A percentile compares a stretch with the other conserved stretches of the same genome.
These are phyloP conservation scores for Fusarium drepaniforme DNA, from an alignment of 2,329 filamentous ascomycete genomes.

Conservation along the genomic window DNA sequence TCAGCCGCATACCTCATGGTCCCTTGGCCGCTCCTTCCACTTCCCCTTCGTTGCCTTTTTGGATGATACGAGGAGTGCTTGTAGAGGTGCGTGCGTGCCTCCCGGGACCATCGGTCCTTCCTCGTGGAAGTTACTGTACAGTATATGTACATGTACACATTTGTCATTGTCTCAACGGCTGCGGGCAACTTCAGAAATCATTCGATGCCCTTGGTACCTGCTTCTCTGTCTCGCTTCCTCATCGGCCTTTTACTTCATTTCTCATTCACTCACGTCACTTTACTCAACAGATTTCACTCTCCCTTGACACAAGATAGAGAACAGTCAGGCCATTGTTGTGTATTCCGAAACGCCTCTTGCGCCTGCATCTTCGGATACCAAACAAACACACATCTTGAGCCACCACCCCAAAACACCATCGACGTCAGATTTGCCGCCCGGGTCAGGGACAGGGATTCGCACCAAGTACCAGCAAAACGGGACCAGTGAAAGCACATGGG, in stretches of 20 bases:
- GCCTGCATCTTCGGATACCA: slow-evolving; percentile 2
- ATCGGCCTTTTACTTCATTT: background rate
- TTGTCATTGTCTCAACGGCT: background rate
- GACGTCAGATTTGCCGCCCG: slow-evolving; percentile 19
- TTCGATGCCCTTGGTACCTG: background rate
- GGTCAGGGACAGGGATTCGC: background rate
- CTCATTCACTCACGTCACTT: background rate
- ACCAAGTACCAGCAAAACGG: background rate
- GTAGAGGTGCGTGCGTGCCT: background rate
- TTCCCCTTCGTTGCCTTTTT: slow-evolving; percentile 32
- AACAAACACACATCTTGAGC: background rate
- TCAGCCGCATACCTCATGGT: background rate
- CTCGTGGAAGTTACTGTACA: background rate
- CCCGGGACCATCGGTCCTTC: background rate
- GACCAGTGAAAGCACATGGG: slow-evolving; percentile 1
- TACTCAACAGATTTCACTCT: slow-evolving; percentile 28
- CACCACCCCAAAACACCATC: background rate
- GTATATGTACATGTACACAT: background rate
- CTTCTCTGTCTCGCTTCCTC: background rate
- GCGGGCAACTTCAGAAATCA: background rate
- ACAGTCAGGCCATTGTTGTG: slow-evolving; percentile 5
- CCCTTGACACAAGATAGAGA: slow-evolving; percentile 20
- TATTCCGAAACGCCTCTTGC: background rate
- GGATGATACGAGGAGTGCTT: background rate
- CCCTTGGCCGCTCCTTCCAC: slow-evolving; percentile 7